phyloP scores from a whole-genome alignment of 805 yeast species.

The Blastobotrys parvus region DNA sequence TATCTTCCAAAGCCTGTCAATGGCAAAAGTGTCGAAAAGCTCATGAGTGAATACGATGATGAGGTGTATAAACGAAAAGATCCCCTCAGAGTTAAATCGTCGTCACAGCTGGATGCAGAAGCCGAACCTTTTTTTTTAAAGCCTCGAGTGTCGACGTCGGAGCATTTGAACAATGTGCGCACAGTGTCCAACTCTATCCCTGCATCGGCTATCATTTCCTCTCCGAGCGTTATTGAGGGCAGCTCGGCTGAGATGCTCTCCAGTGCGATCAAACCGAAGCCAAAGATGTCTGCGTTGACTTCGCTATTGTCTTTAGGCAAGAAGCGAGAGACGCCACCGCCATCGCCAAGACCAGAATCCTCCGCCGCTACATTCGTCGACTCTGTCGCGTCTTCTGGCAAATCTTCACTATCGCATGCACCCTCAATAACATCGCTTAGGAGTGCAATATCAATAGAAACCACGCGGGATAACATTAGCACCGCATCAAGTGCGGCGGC shows the following conservation, averaged over 20 bases:
- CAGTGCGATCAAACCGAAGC: slow-evolving; percentile 3
- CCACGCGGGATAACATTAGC: not conserved
- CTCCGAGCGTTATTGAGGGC: slow-evolving; percentile 5
- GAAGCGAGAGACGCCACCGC: not conserved
- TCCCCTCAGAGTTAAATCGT: slow-evolving; percentile 14
- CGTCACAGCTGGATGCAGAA: slow-evolving; percentile 22
- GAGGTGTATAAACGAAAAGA: slow-evolving; percentile 37
- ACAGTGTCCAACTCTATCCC: slow-evolving; percentile 19
- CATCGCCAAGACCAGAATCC: too few relatives aligned
- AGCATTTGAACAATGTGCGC: slow-evolving; percentile 11
- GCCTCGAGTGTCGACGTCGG: slow-evolving; percentile 13
- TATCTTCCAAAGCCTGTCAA: slow-evolving; percentile 36
- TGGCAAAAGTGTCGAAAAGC: slow-evolving; percentile 39
- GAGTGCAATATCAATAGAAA: not conserved
- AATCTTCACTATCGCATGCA: not conserved
- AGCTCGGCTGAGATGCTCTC: slow-evolving; percentile 4
- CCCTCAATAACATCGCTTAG: not conserved
- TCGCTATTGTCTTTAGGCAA: slow-evolving; percentile 28
- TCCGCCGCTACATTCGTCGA: not conserved
- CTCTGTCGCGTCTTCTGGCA: not conserved
- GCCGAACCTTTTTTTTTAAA: slow-evolving; percentile 19
- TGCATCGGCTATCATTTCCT: slow-evolving; percentile 16
- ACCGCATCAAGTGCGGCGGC: not conserved
- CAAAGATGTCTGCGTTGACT: slow-evolving; percentile 31
- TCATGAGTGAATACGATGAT: slow-evolving; percentile 63